A percentile compares a stretch with the other conserved stretches of the same genome.
These are phyloP conservation scores for Seminavis robusta DNA, from an alignment of 108 stramenopile species.

Conservation along the genomic window DNA sequence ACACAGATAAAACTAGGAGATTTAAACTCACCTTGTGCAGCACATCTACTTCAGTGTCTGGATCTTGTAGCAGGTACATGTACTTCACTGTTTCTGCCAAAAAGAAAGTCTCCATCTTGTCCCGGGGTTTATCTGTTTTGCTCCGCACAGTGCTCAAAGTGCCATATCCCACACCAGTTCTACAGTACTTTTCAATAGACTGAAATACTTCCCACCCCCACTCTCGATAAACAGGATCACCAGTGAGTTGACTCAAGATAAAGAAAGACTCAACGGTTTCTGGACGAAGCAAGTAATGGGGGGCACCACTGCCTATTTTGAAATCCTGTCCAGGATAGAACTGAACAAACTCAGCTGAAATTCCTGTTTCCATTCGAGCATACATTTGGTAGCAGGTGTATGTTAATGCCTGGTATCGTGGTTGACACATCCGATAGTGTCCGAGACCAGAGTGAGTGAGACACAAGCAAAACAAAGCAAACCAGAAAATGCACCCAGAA, in stretches of 20 bases:
- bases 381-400: conserved; percentile 97
- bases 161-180: conserved; percentile 76
- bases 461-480: too few species aligned
- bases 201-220: conserved; percentile 97
- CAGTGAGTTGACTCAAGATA: conserved; percentile 73
- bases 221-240: conserved; percentile 94
- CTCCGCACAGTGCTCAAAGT: conserved; percentile 59
- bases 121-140: conserved; percentile 29
- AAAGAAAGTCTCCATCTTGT: conserved; percentile 96
- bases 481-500: too few species aligned
- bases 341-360: conserved; percentile 83
- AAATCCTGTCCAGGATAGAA: conserved; percentile 64
- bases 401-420: conserved; percentile 81
- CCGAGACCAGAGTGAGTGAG: too few species aligned
- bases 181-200: conserved; percentile 91
- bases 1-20: too few species aligned
- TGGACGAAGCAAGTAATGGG: conserved; percentile 88
- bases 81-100: conserved; percentile 97
- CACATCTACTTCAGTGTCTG: conserved; percentile 84
- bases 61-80: conserved; percentile 92
- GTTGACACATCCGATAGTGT: too few species aligned
- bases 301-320: conserved; percentile 43
- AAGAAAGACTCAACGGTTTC: conserved; percentile 86
- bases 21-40: too few species aligned
- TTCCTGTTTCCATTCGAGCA: conserved; percentile 79